Base-by-base conservation (phyloP, 495 filamentous ascomycete genomes). In the Tuber microsphaerosporum region DNA sequence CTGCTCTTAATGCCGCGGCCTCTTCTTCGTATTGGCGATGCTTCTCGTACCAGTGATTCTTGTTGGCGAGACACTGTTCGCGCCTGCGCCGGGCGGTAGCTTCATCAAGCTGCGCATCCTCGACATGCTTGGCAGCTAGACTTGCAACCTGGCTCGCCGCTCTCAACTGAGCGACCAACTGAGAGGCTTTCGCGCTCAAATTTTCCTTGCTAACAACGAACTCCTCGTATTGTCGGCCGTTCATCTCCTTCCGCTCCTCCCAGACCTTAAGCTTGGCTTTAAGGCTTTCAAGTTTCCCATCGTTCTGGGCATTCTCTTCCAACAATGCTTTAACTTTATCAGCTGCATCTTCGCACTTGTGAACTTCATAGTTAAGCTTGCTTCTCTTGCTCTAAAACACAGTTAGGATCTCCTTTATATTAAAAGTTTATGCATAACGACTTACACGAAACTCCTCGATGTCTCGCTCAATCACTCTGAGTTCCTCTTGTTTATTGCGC, bases 231-330 rank as follows among this genome's bases (percentile, higher is more conserved):
- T 42, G 70, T 45, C 44, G 41, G 20, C 41, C 39, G 20, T 71
- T 71, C 70, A 71, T 71, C 22, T 71, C 39, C 44, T 16, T 71
- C 4, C 70, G 73, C 48, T 44, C 43, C 20, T 51, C 43, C 56
- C 73, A 44, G 43, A 78, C 81, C 74, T 83, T 76, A 0, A 92
- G 86, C 72, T 84, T 80, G 10, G 82, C 80, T 71, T 88, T 85
- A n/a, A 93, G 84, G 37, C 85, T 85, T 48, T 91, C 89, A 43
- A 93, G 84, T 75, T 84, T 84, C 22, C 89, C 90, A 83, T 90
- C 91, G 76, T 89, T 87, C 3, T 88, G 87, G 70, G 85, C 86
- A 65, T 65, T 65, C 56, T 88, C 88, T 74, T 91, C 90, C 26
- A 93, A 84, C 42, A 88, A 88, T 44, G 88, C 86, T 72, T 88